Conservation (phyloP, 352 stramenopile genomes). For the Phytophthora citrophthora region DNA sequence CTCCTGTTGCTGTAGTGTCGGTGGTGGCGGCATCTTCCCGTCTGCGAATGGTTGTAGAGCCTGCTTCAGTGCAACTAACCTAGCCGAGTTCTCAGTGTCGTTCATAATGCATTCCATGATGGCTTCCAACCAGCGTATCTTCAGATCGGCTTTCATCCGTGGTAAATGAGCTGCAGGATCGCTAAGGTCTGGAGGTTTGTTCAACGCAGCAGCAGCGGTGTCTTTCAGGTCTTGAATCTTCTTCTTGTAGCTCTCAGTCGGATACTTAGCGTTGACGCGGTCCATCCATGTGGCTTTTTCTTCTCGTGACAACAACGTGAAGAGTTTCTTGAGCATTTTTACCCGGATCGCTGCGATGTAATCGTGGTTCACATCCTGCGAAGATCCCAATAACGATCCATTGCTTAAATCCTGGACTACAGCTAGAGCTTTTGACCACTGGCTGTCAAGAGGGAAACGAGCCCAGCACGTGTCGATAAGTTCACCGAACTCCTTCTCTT, state of each 20-base stretch:
- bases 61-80: constrained; percentile 56
- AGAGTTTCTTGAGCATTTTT: constrained; percentile 62
- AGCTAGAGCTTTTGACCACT: constrained; percentile 54
- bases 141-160: constrained; percentile 58
- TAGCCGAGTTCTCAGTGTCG: constrained; percentile 52
- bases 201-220: constrained; percentile 8
- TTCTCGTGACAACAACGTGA: constrained; percentile 59
- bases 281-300: constrained; percentile 60
- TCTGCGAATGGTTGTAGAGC: constrained; percentile 57
- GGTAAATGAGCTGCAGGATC: constrained; percentile 40
- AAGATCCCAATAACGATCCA: constrained; percentile 3
- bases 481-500: constrained; percentile 46
- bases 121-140: constrained; percentile 68
- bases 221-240: constrained; percentile 33
- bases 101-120: constrained; percentile 46
- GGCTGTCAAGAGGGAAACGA: constrained; percentile 35
- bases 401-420: constrained; percentile 51
- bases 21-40: constrained; percentile 29
- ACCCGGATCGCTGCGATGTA: constrained; percentile 41
- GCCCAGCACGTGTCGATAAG: constrained; percentile 54
- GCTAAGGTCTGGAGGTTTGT: constrained; percentile 24
- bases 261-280: constrained; percentile 55
- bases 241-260: constrained; percentile 45
- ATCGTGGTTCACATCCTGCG: constrained; percentile 22
- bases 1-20: not conserved